These are phyloP conservation scores for Cicer pinnatifidum DNA, from an alignment of 306 rosid species.

Conservation along the genomic window DNA sequence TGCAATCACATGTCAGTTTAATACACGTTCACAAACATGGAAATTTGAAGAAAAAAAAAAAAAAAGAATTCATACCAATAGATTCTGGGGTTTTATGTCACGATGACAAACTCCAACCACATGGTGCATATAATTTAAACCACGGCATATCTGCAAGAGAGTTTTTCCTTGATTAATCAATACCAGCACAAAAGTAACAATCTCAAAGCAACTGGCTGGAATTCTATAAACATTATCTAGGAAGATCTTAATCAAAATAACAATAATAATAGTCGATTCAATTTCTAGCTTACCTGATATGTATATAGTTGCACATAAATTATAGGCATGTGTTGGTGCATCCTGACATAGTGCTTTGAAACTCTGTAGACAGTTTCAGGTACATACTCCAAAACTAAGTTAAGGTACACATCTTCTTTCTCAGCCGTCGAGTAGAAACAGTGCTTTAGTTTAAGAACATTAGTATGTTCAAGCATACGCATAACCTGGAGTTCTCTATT, in stretches of 20 bases:
- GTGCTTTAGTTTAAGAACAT: constrained; percentile 76
- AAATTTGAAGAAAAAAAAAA: neutral
- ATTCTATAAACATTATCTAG: neutral
- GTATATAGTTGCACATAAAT: constrained; percentile 74
- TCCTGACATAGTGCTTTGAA: constrained; percentile 77
- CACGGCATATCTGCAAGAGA: constrained; percentile 82
- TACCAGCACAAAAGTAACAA: neutral
- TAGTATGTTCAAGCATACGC: constrained; percentile 84
- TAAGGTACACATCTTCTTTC: constrained; percentile 86
- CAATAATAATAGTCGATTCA: neutral
- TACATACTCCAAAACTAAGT: constrained; percentile 88
- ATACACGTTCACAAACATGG: constrained; percentile 19
- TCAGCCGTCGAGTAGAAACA: constrained; percentile 87
- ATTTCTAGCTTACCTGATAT: constrained; percentile 70
- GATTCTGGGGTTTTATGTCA: constrained; percentile 94
- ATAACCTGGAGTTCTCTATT: constrained; percentile 90
- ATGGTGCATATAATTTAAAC: constrained; percentile 81
- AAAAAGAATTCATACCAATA: constrained; percentile 65
- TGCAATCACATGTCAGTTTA: constrained; percentile 35
- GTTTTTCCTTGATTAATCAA: constrained; percentile 30
- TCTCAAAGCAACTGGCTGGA: constrained; percentile 9
- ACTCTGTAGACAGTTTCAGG: constrained; percentile 89
- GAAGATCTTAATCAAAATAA: neutral
- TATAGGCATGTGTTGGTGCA: constrained; percentile 75
- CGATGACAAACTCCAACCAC: constrained; percentile 92